Conservation (phyloP, 139 green algal species). For the Coelastrella sp. region DNA sequence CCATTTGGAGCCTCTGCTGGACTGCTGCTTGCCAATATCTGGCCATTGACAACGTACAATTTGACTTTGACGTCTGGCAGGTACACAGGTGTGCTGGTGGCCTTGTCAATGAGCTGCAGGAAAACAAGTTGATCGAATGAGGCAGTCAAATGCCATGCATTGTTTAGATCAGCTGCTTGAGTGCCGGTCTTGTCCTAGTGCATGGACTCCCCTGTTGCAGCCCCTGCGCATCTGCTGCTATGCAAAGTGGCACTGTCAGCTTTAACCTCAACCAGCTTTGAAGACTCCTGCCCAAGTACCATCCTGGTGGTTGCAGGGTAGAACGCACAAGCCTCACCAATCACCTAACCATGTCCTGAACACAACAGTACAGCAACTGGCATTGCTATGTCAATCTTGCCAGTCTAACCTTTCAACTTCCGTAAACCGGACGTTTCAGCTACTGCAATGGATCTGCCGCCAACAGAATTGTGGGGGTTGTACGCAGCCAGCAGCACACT, state of each 20-base stretch:
- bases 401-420: not conserved
- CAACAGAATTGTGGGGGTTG: not conserved
- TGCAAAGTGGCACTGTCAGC: no score
- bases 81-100: not conserved
- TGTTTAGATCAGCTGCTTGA: not conserved
- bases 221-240: no score
- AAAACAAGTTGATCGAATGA: not conserved
- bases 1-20: not conserved
- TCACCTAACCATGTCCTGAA: no score
- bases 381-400: no score
- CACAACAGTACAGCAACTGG: no score
- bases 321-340: no score
- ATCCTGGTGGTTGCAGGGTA: no score
- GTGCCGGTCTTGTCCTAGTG: not conserved
- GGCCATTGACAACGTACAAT: slow-evolving; percentile 44
- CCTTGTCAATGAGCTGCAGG: slow-evolving; percentile 29
- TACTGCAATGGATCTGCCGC: not conserved
- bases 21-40: not conserved
- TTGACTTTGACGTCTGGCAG: slow-evolving; percentile 34
- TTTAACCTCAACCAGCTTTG: no score
- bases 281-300: no score
- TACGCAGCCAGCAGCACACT: not conserved
- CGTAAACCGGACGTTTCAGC: not conserved
- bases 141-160: not conserved
- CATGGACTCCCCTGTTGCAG: not conserved